These are phyloP conservation scores for Abrus precatorius DNA, from an alignment of 306 rosid genomes.

Conservation along the genomic window DNA sequence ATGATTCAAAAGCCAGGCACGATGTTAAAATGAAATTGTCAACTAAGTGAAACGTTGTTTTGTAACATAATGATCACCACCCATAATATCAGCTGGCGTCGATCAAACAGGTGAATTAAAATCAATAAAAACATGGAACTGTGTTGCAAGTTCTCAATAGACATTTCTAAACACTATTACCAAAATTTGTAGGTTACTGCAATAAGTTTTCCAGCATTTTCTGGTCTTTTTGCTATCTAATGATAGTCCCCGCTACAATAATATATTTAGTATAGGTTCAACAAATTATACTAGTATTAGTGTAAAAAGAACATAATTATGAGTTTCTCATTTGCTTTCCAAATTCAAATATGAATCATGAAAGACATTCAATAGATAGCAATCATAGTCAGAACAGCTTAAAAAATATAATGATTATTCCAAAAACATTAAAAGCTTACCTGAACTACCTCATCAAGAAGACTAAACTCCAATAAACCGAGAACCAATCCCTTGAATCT, in stretches of 20 bases:
- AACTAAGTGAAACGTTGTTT: background rate
- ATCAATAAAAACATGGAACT: background rate
- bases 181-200: constrained; percentile 52
- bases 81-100: background rate
- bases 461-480: constrained; percentile 66
- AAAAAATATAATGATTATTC: background rate
- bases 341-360: background rate
- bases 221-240: constrained; percentile 76
- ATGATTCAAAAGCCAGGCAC: constrained; percentile 61
- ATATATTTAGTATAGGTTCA: constrained; percentile 4
- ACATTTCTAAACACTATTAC: background rate
- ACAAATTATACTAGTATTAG: background rate
- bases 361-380: background rate
- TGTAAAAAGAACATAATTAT: background rate
- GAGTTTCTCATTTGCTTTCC: background rate
- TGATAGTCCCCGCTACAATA: constrained; percentile 75
- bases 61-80: background rate
- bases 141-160: background rate
- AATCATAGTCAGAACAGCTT: background rate
- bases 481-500: constrained; percentile 85
- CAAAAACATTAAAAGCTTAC: constrained; percentile 49
- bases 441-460: constrained; percentile 68
- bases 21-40: background rate
- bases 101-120: background rate
- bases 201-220: constrained; percentile 78